Base-by-base conservation (phyloP, 1,139 yeast species). In the Geotrichum australiense region DNA sequence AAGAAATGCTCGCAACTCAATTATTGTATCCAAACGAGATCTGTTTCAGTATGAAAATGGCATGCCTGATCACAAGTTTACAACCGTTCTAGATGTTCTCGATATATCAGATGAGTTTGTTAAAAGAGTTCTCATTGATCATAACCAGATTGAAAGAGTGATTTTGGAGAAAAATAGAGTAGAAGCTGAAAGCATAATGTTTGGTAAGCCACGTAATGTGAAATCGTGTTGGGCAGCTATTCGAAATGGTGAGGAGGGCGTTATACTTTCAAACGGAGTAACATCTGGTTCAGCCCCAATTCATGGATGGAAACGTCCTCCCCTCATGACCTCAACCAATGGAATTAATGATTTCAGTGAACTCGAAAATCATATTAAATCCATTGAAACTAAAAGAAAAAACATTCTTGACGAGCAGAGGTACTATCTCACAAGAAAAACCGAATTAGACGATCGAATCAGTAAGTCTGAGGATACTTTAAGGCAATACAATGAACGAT, bases 51-150 rank as follows among this genome's bases (percentile, higher is more conserved):
- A 62, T 56, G 55, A 64, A 1, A 35, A 50, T 3, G 67, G 68
- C 16, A 61, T 65, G 34, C 69, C 74, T 0, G 59, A 55, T 11
- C 36, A 41, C 2, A 47, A 61, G 10, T 68, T 62, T 42, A 65
- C 69, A 1, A 74, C 84, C 0, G 56, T 87, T 11, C 58, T 76
- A 12, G 91, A 85, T 55, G 76, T 74, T 24, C 54, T 89, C 22
- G 70, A 71, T 2, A 67, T 84, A 44, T 64, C 68, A 1, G 66
- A 78, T 47, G 76, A 73, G 25, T 71, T 73, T 38, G 69, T 80
- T 2, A 68, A 72, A 51, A 78, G 74, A 51, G 64, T 81, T 1
- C 61, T 89, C 43, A 77, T 87, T 44, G 96, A 89, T 62, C 54
- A 70, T 12, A 70, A 70, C 42, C 67, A 64, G 22, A 71, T 84